Percentiles rank a stretch among this genome's conserved stretches.
These are phyloP conservation scores for Leptographium flavum DNA, from an alignment of 2,329 filamentous ascomycete species.

Conservation along the genomic window DNA sequence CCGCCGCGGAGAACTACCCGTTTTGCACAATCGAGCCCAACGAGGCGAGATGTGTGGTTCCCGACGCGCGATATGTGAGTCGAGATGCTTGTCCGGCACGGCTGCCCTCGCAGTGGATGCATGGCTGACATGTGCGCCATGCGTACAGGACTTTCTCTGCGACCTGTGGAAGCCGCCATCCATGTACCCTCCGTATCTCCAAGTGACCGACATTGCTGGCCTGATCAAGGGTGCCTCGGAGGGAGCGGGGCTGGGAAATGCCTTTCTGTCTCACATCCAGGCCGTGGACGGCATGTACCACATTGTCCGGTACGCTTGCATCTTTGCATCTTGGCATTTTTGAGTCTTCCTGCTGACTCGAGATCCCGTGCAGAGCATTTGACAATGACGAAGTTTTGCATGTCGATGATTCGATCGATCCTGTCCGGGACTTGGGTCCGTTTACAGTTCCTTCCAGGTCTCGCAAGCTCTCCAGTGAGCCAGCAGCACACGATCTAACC, in stretches of 20 bases:
- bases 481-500: no score
- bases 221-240: constrained; percentile 29
- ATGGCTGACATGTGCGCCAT: background rate
- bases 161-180: constrained; percentile 30
- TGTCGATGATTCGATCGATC: constrained; percentile 31
- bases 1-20: constrained; percentile 29
- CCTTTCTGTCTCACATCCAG: constrained; percentile 30
- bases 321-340: no score
- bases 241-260: constrained; percentile 29
- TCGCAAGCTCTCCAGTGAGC: constrained; percentile 2
- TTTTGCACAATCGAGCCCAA: constrained; percentile 33
- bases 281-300: constrained; percentile 31
- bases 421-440: constrained; percentile 26
- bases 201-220: constrained; percentile 31
- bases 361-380: constrained; percentile 20
- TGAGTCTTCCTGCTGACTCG: background rate
- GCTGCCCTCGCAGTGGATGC: background rate
- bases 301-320: constrained; percentile 23
- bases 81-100: background rate
- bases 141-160: constrained; percentile 26
- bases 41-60: constrained; percentile 29
- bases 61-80: constrained; percentile 28
- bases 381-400: constrained; percentile 30
- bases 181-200: constrained; percentile 28
- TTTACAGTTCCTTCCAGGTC: constrained; percentile 7